Conservation (phyloP, 345 rosid species). For the Trapa incisa region DNA sequence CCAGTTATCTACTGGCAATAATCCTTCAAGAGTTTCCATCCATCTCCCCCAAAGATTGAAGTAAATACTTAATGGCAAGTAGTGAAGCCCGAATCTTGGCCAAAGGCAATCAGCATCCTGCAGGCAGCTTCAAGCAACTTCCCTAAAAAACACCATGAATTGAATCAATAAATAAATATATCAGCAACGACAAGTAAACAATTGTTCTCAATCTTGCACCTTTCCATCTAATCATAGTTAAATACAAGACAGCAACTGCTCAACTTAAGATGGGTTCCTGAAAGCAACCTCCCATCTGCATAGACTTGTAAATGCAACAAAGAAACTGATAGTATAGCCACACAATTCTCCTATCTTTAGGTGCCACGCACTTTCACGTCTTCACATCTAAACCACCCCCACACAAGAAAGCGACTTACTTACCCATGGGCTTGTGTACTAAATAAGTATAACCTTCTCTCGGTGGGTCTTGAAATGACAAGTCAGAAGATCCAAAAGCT, state of each 20-base stretch:
- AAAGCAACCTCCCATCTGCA: conserved; percentile 1
- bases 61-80: too few species aligned
- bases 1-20: too few species aligned
- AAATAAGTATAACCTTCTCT: not conserved
- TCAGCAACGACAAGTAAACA: not conserved
- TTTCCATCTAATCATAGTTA: not conserved
- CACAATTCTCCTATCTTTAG: not conserved
- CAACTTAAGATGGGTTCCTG: conserved; percentile 5
- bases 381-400: not conserved
- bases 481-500: too few species aligned
- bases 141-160: not conserved
- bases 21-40: too few species aligned
- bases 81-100: too few species aligned
- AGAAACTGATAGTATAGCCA: not conserved
- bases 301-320: not conserved
- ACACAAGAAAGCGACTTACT: too few species aligned
- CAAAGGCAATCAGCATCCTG: too few species aligned
- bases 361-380: not conserved
- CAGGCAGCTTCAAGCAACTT: too few species aligned
- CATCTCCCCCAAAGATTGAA: too few species aligned
- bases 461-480: not conserved
- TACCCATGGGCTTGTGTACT: too few species aligned
- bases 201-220: not conserved
- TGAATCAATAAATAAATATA: not conserved
- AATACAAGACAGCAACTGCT: conserved; percentile 2